Evolutionary conservation across 2,329 filamentous ascomycete genomes (phyloP), one percentile per base, ranked within the genome.

Genomic region (Ramichloridium luteum): DNA sequence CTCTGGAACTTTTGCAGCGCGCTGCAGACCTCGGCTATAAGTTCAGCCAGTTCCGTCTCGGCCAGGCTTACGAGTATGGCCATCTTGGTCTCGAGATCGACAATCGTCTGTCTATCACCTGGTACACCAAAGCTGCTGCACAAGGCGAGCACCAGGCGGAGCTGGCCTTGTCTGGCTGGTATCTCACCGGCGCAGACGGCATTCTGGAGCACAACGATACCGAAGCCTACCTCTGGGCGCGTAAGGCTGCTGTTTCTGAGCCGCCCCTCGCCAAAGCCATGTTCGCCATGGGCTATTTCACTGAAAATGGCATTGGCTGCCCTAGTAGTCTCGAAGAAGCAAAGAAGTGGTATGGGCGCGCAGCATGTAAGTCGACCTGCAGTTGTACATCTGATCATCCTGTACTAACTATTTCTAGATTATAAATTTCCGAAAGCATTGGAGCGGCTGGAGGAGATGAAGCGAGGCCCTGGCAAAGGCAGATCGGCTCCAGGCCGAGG

Each of bases 261-360:
- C 62, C 61, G 9, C 62, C 63, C 3, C 60, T 94, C 22, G 77
- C 84, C 5, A 98, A 96, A 64, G 90, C 90, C 0, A 82, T 96
- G 61, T 96, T 94, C 59, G 90, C 88, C 0, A 93, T 98, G 80
- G 90, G 90, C 0, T 94, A 96, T 59, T 94, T 93, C 53, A 92
- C 83, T 1, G 90, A 98, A 58, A 78, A 90, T 29, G 90, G 90
- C 9, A 96, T 98, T 46, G 90, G 90, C 16, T 77, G 83, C 42
- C 68, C 78, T 11, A 75, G 80, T 6, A 92, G 88, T 54, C 50
- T 94, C 47, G 90, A 98, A 49, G 90, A 96, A 60, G 90, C 88
- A 13, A 94, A 93, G 67, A 74, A 85, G 47, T 98, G 90, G 90
- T 98, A 98, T 61, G 94, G 86, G 72, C 72, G 88, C 56, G 86